Percentiles rank a stretch among this genome's conserved stretches.
phyloP scores from a whole-genome alignment of 345 rosid species.

The Balakata baccata region DNA sequence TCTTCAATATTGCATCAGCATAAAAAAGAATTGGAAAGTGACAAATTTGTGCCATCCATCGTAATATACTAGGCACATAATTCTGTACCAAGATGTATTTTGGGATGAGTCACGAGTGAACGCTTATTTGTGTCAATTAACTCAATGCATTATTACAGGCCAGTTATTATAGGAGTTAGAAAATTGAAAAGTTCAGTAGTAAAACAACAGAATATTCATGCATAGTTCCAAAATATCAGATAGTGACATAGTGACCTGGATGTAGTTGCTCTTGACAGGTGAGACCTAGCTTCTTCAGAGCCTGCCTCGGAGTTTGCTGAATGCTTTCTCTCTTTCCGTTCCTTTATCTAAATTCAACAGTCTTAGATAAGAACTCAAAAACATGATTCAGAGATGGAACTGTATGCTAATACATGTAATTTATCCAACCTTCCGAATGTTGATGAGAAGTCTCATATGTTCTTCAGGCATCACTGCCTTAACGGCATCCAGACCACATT shows the following conservation, averaged over 20 bases:
- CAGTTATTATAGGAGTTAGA: not conserved
- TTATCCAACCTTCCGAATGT: conserved; percentile 77
- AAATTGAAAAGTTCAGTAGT: not conserved
- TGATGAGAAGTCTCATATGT: conserved; percentile 90
- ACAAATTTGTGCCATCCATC: not conserved
- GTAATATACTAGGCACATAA: not conserved
- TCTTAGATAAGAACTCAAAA: conserved; percentile 9
- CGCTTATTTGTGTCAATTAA: not conserved
- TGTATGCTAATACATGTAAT: not conserved
- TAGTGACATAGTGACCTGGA: conserved; percentile 62
- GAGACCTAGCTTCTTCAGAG: conserved; percentile 66
- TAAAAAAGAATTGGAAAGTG: not conserved
- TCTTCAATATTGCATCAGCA: not conserved
- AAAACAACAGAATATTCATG: not conserved
- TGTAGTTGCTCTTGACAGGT: conserved; percentile 64
- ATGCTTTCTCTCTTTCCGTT: conserved; percentile 65
- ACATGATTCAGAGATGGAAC: conserved; percentile 7
- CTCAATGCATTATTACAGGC: not conserved
- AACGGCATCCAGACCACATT: conserved; percentile 91
- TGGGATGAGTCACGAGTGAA: not conserved
- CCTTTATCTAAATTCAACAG: conserved; percentile 58
- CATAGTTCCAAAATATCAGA: not conserved
- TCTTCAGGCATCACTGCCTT: conserved; percentile 96
- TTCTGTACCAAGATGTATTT: not conserved
- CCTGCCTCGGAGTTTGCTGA: conserved; percentile 48